phyloP scores from a whole-genome alignment of 352 stramenopile genomes.

The Pythium myriotylum region DNA sequence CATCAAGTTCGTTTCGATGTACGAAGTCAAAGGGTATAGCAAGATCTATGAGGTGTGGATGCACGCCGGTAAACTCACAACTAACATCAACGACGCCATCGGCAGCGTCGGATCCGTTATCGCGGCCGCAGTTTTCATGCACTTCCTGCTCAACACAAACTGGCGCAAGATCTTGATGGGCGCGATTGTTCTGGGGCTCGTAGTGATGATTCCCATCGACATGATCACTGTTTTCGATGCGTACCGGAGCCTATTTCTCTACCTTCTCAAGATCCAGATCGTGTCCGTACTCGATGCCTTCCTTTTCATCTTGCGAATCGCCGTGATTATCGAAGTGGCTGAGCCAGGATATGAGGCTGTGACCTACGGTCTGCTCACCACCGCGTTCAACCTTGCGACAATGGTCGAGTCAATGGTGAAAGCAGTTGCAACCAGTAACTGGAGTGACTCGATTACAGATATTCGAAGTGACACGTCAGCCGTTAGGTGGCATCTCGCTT shows the following conservation, averaged over 20 bases:
- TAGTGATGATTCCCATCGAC: conserved; percentile 16
- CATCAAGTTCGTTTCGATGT: conserved; percentile 2
- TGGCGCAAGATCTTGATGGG: conserved; percentile 19
- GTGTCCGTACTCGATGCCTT: conserved; percentile 6
- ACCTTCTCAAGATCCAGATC: conserved; percentile 4
- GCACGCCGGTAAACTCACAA: not conserved
- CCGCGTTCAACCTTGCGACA: conserved; percentile 18
- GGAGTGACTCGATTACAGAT: conserved; percentile 2
- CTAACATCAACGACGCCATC: conserved; percentile 18
- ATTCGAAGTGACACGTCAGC: conserved; percentile 7
- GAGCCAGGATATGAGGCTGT: conserved; percentile 22
- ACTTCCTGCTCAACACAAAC: conserved; percentile 26
- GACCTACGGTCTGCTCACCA: conserved; percentile 28
- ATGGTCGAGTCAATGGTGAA: conserved; percentile 10
- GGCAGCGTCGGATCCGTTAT: conserved; percentile 10
- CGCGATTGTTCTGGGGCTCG: not conserved
- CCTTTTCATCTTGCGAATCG: conserved; percentile 14
- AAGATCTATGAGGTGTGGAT: conserved; percentile 9
- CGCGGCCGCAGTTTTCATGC: conserved; percentile 9
- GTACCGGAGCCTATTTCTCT: conserved; percentile 11
- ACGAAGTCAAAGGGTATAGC: conserved; percentile 2
- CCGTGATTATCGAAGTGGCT: conserved; percentile 27
- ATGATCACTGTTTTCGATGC: conserved; percentile 27
- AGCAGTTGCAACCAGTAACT: conserved; percentile 14
- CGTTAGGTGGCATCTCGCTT: conserved; percentile 22